Conservation (phyloP, 306 rosid genomes). For the Trichosanthes cucumerina region DNA sequence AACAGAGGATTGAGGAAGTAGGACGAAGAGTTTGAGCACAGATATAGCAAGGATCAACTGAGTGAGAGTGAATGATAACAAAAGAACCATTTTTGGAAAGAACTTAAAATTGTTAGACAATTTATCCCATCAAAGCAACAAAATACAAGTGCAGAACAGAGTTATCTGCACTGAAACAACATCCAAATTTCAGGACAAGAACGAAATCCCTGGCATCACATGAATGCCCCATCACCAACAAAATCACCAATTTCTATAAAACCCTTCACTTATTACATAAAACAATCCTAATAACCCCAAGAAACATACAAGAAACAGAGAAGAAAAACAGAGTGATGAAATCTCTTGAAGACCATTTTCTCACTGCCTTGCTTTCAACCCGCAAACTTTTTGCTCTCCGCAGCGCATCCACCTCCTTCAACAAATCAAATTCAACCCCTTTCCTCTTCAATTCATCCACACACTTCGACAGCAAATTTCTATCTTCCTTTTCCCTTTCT, state of each 20-base stretch:
- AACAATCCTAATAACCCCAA: conserved; percentile 57
- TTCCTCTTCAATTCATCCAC: conserved; percentile 79
- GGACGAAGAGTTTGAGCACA: not conserved
- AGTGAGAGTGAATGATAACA: not conserved
- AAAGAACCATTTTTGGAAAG: not conserved
- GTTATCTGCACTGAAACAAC: conserved; percentile 42
- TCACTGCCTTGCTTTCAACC: conserved; percentile 49
- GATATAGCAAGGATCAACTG: not conserved
- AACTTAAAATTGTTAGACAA: not conserved
- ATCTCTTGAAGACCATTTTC: conserved; percentile 84
- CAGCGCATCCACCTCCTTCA: conserved; percentile 89
- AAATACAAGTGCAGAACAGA: conserved; percentile 56
- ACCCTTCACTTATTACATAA: conserved; percentile 30
- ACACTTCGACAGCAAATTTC: conserved; percentile 49
- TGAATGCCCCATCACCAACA: not conserved
- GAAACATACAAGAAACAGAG: conserved; percentile 52
- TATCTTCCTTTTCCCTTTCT: conserved; percentile 74
- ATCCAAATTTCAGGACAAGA: conserved; percentile 8
- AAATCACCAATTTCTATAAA: not conserved
- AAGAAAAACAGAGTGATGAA: conserved; percentile 62
- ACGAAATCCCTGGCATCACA: not conserved
- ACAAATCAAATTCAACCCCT: conserved; percentile 79
- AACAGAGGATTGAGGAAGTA: no score
- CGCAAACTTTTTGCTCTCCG: conserved; percentile 82
- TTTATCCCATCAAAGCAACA: not conserved